Conservation (phyloP, 1,139 yeast genomes). For the Groenewaldozyma sp. region DNA sequence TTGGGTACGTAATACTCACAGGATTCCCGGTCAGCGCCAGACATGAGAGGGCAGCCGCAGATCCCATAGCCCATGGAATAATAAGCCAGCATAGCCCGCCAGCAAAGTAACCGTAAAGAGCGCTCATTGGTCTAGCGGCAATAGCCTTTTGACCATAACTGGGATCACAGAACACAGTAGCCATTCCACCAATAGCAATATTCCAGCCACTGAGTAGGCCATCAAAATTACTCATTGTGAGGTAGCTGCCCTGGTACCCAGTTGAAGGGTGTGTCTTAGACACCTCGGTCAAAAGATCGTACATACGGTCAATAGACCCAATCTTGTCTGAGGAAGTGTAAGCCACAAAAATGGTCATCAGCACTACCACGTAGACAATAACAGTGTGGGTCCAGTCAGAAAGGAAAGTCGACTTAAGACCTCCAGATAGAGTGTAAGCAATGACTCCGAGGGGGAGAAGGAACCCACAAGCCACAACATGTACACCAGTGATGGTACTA, state of each 20-base stretch:
- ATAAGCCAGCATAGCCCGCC: conserved; percentile 89
- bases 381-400: conserved; percentile 35
- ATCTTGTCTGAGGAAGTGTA: conserved; percentile 45
- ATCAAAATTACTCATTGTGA: conserved; percentile 20
- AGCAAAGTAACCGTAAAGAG: conserved; percentile 72
- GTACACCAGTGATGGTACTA: conserved; percentile 39
- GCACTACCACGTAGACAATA: conserved; percentile 24
- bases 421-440: conserved; percentile 44
- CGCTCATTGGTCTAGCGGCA: conserved; percentile 76
- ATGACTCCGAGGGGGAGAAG: conserved; percentile 47
- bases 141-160: conserved; percentile 50
- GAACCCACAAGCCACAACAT: conserved; percentile 41
- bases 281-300: conserved; percentile 54
- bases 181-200: conserved; percentile 24
- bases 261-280: conserved; percentile 42
- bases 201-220: conserved; percentile 23
- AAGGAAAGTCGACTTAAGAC: conserved; percentile 43
- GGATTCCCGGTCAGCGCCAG: conserved; percentile 58
- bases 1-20: conserved; percentile 69
- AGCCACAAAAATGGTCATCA: conserved; percentile 29
- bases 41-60: conserved; percentile 51
- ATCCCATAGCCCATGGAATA: conserved; percentile 69
- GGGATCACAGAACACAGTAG: conserved; percentile 37
- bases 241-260: conserved; percentile 20
- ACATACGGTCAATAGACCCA: conserved; percentile 74